Evolutionary conservation across 495 filamentous ascomycete genomes (phyloP).

Genomic region (Pyrenula massariospora): DNA sequence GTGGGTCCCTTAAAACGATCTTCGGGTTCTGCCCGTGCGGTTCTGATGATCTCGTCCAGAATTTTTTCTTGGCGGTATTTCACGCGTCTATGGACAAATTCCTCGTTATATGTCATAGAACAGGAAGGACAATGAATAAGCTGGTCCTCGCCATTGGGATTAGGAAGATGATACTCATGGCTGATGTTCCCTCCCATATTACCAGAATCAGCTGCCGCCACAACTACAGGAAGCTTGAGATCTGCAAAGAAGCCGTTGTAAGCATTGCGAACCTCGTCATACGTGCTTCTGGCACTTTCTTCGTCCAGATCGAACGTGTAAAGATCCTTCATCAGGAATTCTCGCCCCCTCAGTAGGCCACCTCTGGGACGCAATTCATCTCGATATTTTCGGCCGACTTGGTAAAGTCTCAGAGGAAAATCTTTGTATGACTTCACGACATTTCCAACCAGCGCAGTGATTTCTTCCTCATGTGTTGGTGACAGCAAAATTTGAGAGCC

Average conservation of each 20-base stretch:
- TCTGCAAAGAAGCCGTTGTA: constrained; percentile 72
- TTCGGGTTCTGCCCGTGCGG: constrained; percentile 44
- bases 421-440: constrained; percentile 77
- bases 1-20: constrained; percentile 25
- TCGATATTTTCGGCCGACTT: constrained; percentile 87
- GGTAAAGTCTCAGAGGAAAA: constrained; percentile 78
- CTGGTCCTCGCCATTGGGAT: constrained; percentile 73
- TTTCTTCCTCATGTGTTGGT: constrained; percentile 95
- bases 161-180: constrained; percentile 86
- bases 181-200: constrained; percentile 87
- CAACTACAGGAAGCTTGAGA: constrained; percentile 69
- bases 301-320: constrained; percentile 81
- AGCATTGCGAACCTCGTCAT: constrained; percentile 53
- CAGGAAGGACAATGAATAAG: constrained; percentile 67
- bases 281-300: constrained; percentile 61
- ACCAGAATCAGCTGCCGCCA: constrained; percentile 86
- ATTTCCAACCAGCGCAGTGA: constrained; percentile 65
- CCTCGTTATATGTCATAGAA: constrained; percentile 73
- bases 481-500: constrained; percentile 65
- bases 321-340: constrained; percentile 97
- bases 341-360: constrained; percentile 78
- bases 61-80: neutral
- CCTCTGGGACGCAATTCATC: constrained; percentile 84
- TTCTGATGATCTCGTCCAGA: neutral
- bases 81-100: constrained; percentile 38